Evolutionary conservation across 805 yeast genomes (phyloP), one percentile per base, ranked within the genome.

Genomic region (Candida succiphila): DNA sequence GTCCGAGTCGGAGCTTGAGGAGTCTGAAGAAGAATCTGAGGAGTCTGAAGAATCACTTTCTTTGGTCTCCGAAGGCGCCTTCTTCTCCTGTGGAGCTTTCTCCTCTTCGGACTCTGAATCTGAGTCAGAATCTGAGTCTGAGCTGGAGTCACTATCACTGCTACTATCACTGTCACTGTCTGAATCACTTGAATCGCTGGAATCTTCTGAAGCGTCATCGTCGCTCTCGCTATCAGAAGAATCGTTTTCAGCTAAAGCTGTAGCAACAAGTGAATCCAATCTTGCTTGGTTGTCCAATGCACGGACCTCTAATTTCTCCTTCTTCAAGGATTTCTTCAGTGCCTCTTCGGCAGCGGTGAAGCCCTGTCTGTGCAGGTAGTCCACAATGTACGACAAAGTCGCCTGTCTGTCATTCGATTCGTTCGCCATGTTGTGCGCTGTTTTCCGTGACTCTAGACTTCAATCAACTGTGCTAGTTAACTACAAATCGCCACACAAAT

Each of bases 331-430:
- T 30, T 45, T 42, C 4, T 27, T 29, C 31, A 52, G 39, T 14
- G 45, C 45, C 17, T 45, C 43, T 2, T 38, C 40, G 10, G 54
- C 39, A 27, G 44, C 44, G 10, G 34, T 31, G 32, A 36, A 45
- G 1, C 51, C 59, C 21, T 50, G 29, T 24, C 44, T 41, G 19
- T 40, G 36, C 27, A 56, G 39, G 35, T 40, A 56, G 17, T 47
- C 50, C 12, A 41, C 37, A 10, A 55, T 36, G 27, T 38, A 40
- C 2, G 49, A 30, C 15, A 52, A 27, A 16, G 44, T 32, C 20
- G 33, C 24, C 16, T 18, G n/a, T n/a, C n/a, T n/a, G n/a, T n/a
- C n/a, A n/a, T n/a, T n/a, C n/a, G n/a, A n/a, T n/a, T n/a, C n/a
- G n/a, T n/a, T n/a, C n/a, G n/a, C n/a, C n/a, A n/a, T n/a, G n/a